Conservation (phyloP, 768 basidiomycete species). For the Agaricus blazei region DNA sequence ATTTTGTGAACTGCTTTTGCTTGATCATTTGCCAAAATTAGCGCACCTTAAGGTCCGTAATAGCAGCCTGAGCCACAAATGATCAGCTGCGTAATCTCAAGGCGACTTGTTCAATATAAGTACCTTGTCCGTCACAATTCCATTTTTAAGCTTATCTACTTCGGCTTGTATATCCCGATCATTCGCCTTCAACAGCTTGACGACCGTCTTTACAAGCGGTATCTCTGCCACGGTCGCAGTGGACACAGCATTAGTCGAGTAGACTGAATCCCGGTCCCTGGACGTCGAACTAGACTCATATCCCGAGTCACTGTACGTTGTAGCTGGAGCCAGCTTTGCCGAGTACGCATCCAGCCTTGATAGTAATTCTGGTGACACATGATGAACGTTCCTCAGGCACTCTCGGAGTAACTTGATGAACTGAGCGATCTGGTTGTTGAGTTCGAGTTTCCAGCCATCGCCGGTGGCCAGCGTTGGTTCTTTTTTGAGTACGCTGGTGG, state of each 20-base stretch:
- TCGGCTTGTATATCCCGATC: constrained; percentile 67
- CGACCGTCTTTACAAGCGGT: constrained; percentile 67
- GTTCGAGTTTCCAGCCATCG: constrained; percentile 89
- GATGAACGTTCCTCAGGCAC: constrained; percentile 63
- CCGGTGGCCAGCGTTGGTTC: constrained; percentile 69
- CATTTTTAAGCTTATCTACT: constrained; percentile 56
- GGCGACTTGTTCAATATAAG: constrained; percentile 6
- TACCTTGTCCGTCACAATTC: constrained; percentile 75
- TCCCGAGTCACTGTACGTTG: constrained; percentile 56
- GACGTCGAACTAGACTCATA: constrained; percentile 61
- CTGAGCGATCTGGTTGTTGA: constrained; percentile 86
- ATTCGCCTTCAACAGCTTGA: constrained; percentile 68
- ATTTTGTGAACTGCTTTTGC: constrained; percentile 5
- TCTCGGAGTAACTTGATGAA: constrained; percentile 88
- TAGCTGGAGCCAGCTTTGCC: constrained; percentile 66
- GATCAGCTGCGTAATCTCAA: neutral
- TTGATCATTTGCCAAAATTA: neutral
- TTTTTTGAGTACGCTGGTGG: constrained; percentile 84
- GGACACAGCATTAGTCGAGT: constrained; percentile 22
- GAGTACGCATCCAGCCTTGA: constrained; percentile 81
- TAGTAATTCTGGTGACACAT: constrained; percentile 80
- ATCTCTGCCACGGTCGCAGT: constrained; percentile 59
- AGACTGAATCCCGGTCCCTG: constrained; percentile 49
- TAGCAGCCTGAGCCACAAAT: constrained; percentile 54
- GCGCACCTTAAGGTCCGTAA: constrained; percentile 79